These are phyloP conservation scores for Apiospora sp. DNA, from an alignment of 2,329 filamentous ascomycete species.

Conservation along the genomic window DNA sequence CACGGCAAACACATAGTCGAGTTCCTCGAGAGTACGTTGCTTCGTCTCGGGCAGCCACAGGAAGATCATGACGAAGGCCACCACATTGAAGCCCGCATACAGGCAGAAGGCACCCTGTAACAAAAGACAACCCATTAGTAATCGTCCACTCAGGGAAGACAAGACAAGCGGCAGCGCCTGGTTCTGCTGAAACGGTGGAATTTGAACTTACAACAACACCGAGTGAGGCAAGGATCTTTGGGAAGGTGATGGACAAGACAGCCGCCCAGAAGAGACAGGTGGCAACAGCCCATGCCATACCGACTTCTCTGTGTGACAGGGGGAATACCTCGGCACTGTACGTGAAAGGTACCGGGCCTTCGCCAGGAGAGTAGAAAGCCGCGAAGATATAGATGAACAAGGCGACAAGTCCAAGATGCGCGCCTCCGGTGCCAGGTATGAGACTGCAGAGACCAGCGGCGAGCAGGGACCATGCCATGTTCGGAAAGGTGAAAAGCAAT, in stretches of 20 bases:
- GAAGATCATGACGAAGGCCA: conserved; percentile 64
- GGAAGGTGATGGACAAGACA: conserved; percentile 66
- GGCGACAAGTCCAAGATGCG: conserved; percentile 53
- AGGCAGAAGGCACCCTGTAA: conserved; percentile 56
- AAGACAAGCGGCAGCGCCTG: not conserved
- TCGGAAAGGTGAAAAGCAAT: conserved; percentile 70
- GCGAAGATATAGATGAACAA: conserved; percentile 65
- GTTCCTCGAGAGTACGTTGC: conserved; percentile 62
- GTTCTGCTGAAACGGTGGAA: not conserved
- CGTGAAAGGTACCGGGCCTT: conserved; percentile 70
- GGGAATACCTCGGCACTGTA: conserved; percentile 74
- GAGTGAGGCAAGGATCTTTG: conserved; percentile 55
- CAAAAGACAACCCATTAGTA: not conserved
- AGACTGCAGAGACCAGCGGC: conserved; percentile 63
- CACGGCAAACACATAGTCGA: conserved; percentile 69
- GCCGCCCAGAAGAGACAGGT: conserved; percentile 66
- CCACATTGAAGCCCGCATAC: conserved; percentile 63
- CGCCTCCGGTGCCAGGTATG: conserved; percentile 42
- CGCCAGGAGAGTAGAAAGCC: conserved; percentile 66
- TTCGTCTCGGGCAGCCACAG: conserved; percentile 59
- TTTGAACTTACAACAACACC: conserved; percentile 40
- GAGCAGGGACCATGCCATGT: conserved; percentile 69
- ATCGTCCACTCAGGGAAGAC: conserved; percentile 52
- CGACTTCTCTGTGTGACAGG: conserved; percentile 70
- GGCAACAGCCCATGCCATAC: conserved; percentile 71